phyloP scores from a whole-genome alignment of 1,284 basidiomycete species.

The Pholiota adiposa region DNA sequence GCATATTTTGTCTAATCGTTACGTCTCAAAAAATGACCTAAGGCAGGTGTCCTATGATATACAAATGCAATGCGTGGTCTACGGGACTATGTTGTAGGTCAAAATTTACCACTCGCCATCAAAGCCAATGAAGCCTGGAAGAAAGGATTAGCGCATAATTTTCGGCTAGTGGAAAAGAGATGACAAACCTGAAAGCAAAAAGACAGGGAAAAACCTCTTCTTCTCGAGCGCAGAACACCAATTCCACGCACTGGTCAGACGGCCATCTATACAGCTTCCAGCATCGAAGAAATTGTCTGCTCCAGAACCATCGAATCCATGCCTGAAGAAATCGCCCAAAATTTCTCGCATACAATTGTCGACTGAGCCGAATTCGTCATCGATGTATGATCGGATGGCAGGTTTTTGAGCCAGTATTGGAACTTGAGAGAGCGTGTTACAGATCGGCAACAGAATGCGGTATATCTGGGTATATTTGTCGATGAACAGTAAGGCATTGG shows the following conservation, averaged over 20 bases:
- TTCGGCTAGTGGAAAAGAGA: neutral
- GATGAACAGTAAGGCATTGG: constrained; percentile 83
- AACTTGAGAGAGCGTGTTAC: constrained; percentile 76
- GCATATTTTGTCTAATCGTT: constrained; percentile 1
- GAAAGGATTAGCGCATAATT: constrained; percentile 4
- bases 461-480: constrained; percentile 90
- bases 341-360: constrained; percentile 73
- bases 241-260: constrained; percentile 84
- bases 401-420: constrained; percentile 65
- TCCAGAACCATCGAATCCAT: constrained; percentile 83
- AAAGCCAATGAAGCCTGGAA: constrained; percentile 76
- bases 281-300: constrained; percentile 83
- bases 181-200: constrained; percentile 70
- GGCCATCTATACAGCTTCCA: constrained; percentile 60
- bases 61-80: neutral
- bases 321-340: constrained; percentile 79
- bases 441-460: constrained; percentile 82
- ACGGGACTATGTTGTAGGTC: neutral
- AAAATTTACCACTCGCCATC: constrained; percentile 75
- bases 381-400: constrained; percentile 74
- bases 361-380: constrained; percentile 75
- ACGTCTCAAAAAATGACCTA: neutral
- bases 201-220: constrained; percentile 80
- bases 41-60: neutral
- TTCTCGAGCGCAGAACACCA: constrained; percentile 84